Evolutionary conservation across 495 filamentous ascomycete species (phyloP).

Genomic region (Aspergillus heteromorphus): DNA sequence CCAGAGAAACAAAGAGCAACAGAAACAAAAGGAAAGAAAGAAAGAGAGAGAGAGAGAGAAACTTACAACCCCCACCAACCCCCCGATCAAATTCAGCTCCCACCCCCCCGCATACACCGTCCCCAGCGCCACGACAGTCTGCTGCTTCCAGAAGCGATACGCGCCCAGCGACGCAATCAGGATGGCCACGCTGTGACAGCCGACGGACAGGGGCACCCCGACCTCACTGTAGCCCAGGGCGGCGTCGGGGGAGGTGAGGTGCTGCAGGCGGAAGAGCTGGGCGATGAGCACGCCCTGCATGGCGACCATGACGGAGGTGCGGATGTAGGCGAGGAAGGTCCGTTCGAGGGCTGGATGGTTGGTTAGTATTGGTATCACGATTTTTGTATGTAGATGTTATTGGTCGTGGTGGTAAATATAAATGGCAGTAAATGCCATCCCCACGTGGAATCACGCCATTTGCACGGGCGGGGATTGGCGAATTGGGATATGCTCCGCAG

Average conservation of each 20-base stretch:
- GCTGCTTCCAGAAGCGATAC: constrained; percentile 64
- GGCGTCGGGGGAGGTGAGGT: constrained; percentile 23
- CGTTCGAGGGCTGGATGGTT: constrained; percentile 70
- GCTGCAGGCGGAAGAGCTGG: constrained; percentile 66
- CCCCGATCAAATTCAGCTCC: constrained; percentile 56
- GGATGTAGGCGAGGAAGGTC: constrained; percentile 73
- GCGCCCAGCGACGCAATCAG: constrained; percentile 52
- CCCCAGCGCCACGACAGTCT: constrained; percentile 60
- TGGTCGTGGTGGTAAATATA: neutral
- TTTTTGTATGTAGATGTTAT: too few species aligned
- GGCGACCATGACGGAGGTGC: constrained; percentile 63
- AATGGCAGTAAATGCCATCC: neutral
- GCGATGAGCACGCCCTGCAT: constrained; percentile 62
- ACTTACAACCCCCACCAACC: constrained; percentile 24
- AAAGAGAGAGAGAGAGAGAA: neutral
- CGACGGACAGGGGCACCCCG: constrained; percentile 58
- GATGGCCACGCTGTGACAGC: constrained; percentile 55
- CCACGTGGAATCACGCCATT: constrained; percentile 1
- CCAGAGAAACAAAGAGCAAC: neutral
- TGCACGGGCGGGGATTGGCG: neutral
- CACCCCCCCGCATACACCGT: constrained; percentile 62
- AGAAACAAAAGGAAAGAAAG: too few species aligned
- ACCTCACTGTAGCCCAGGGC: constrained; percentile 56
- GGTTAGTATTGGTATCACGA: neutral
- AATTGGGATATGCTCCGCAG: neutral